Evolutionary conservation across 176 grass and related monocot species (phyloP).

Genomic region (Secale cereale): DNA sequence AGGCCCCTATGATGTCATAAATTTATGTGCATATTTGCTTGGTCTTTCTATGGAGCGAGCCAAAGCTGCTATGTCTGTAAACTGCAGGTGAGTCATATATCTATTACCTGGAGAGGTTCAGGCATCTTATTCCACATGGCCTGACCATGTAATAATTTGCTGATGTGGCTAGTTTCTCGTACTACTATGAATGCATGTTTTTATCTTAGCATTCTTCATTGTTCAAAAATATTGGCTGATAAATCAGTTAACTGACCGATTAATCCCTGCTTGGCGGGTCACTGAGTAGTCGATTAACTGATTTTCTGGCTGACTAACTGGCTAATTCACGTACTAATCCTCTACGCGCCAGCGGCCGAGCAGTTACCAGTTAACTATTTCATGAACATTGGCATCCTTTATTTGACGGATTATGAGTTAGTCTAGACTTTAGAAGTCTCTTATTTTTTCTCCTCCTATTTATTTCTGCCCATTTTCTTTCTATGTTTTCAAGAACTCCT

Average conservation of each 20-base stretch:
- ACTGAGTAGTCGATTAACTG: too few species aligned
- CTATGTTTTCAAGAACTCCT: neutral
- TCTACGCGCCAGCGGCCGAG: too few species aligned
- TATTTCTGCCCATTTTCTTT: neutral
- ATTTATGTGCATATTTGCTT: conserved; percentile 68
- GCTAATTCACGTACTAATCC: too few species aligned
- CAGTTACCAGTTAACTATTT: too few species aligned
- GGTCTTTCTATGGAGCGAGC: conserved; percentile 70
- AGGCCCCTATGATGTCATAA: conserved; percentile 75
- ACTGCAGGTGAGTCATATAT: conserved; percentile 49
- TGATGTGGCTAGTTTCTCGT: neutral
- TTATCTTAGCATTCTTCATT: neutral
- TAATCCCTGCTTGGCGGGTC: too few species aligned
- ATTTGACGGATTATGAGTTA: neutral
- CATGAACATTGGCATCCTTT: neutral
- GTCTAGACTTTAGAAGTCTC: neutral
- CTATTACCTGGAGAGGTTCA: neutral
- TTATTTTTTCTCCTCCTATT: neutral
- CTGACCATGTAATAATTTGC: neutral
- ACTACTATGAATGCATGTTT: neutral
- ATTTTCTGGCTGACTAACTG: too few species aligned
- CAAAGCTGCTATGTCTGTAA: conserved; percentile 61
- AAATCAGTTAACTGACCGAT: too few species aligned
- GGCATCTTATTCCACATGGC: neutral
- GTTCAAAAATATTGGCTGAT: too few species aligned